Percentiles rank a stretch among this genome's conserved stretches.
These are phyloP conservation scores for Dactylellina cionopaga DNA, from an alignment of 2,329 filamentous ascomycete species.

Conservation along the genomic window DNA sequence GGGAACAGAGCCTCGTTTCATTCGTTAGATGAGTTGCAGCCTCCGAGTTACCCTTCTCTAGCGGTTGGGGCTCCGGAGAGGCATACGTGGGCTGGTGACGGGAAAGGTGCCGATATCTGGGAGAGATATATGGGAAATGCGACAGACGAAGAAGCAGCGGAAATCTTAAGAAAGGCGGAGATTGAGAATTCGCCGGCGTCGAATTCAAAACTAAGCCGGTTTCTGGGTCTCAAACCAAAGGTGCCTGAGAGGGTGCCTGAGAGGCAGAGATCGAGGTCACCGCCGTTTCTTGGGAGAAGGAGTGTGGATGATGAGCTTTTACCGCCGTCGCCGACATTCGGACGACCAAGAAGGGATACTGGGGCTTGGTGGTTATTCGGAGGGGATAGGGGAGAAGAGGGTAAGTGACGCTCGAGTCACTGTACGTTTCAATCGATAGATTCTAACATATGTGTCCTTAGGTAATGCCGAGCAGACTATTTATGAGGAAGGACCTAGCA, in stretches of 20 bases:
- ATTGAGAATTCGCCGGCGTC: constrained; percentile 20
- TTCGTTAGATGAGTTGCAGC: constrained; percentile 40
- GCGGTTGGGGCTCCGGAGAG: constrained; percentile 34
- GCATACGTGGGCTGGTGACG: constrained; percentile 45
- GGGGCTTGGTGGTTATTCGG: constrained; percentile 39
- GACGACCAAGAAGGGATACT: constrained; percentile 39
- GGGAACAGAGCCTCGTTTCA: constrained; percentile 36
- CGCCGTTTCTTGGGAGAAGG: constrained; percentile 6
- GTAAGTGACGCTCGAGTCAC: no score
- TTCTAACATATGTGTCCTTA: neutral
- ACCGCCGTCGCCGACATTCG: constrained; percentile 34
- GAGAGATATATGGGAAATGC: constrained; percentile 34
- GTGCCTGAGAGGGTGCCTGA: neutral
- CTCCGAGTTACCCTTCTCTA: constrained; percentile 42
- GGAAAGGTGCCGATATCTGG: constrained; percentile 45
- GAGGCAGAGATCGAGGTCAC: constrained; percentile 9
- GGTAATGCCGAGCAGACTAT: neutral
- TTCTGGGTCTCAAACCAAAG: neutral
- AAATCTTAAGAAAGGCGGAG: constrained; percentile 34
- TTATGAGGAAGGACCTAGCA: no score
- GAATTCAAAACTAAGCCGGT: neutral
- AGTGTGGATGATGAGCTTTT: neutral
- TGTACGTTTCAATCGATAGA: neutral
- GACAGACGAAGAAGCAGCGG: constrained; percentile 26
- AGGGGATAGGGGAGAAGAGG: neutral